These are phyloP conservation scores for Ceratobasidium sp. DNA, from an alignment of 1,284 basidiomycete genomes.

Conservation along the genomic window DNA sequence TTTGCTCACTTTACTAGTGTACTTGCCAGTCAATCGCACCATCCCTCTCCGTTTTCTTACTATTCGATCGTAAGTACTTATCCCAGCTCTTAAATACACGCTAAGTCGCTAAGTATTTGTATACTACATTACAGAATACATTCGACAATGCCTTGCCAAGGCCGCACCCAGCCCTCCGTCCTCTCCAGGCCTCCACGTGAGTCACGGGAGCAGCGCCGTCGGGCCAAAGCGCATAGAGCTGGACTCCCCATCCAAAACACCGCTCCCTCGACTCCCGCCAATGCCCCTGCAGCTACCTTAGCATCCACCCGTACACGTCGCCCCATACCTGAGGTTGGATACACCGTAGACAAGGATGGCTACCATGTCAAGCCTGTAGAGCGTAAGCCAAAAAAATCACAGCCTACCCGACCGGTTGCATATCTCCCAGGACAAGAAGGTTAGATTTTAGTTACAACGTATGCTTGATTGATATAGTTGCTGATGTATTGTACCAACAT, in stretches of 20 bases:
- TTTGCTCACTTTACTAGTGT: background rate
- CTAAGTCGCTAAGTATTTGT: constrained; percentile 2
- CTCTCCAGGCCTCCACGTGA: constrained; percentile 1
- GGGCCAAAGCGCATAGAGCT: background rate
- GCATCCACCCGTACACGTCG: background rate
- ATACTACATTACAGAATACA: background rate
- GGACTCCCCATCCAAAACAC: background rate
- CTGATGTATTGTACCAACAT: background rate
- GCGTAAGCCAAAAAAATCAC: constrained; percentile 1
- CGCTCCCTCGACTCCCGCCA: background rate
- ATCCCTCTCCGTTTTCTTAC: constrained; percentile 1
- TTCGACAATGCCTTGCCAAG: background rate
- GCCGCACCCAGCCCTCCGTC: constrained; percentile 3
- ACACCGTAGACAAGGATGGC: background rate
- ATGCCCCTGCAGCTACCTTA: background rate
- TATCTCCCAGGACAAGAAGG: constrained; percentile 7
- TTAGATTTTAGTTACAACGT: background rate
- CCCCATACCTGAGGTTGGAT: constrained; percentile 1
- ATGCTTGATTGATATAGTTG: constrained; percentile 2
- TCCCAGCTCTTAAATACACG: background rate
- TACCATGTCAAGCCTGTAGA: constrained; percentile 1
- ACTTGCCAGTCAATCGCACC: constrained; percentile 2
- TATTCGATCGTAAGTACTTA: background rate
- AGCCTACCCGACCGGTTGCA: background rate
- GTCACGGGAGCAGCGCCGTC: background rate